Percentiles rank a stretch among this genome's conserved stretches.
phyloP scores from a whole-genome alignment of 2,329 filamentous ascomycete species.

The Exutisphaerella laricina region DNA sequence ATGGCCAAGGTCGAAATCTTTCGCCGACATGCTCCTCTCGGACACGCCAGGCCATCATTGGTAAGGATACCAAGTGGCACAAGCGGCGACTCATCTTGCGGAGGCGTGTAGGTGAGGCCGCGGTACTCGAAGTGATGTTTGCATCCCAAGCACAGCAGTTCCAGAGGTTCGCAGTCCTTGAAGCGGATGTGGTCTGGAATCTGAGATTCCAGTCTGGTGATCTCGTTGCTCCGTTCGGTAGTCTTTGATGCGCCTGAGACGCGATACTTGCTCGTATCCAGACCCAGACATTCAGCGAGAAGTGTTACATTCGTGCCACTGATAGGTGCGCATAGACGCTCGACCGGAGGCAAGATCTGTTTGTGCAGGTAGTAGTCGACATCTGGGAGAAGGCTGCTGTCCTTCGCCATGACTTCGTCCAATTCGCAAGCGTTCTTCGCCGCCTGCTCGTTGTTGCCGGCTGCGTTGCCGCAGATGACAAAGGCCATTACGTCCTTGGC shows the following conservation, averaged over 20 bases:
- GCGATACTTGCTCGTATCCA: slow-evolving; percentile 83
- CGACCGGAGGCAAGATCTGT: slow-evolving; percentile 95
- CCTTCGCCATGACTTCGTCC: slow-evolving; percentile 74
- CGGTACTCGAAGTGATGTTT: slow-evolving; percentile 67
- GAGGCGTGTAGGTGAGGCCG: slow-evolving; percentile 54
- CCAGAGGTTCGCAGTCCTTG: slow-evolving; percentile 68
- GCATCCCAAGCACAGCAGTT: slow-evolving; percentile 76
- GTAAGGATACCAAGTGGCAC: slow-evolving; percentile 56
- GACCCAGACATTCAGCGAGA: slow-evolving; percentile 85
- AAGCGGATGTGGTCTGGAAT: slow-evolving; percentile 90
- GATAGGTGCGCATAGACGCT: slow-evolving; percentile 95
- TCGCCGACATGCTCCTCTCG: slow-evolving; percentile 56
- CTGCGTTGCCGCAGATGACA: slow-evolving; percentile 69
- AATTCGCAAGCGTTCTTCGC: slow-evolving; percentile 87
- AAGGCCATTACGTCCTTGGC: slow-evolving; percentile 96
- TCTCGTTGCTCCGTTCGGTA: slow-evolving; percentile 57
- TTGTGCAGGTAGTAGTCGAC: slow-evolving; percentile 98
- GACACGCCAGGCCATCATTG: slow-evolving; percentile 69
- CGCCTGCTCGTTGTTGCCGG: slow-evolving; percentile 60
- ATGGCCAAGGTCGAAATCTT: slow-evolving; percentile 65
- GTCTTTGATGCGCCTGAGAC: slow-evolving; percentile 53
- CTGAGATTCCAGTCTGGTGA: slow-evolving; percentile 89
- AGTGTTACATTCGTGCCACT: slow-evolving; percentile 83
- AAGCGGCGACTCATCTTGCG: slow-evolving; percentile 25
- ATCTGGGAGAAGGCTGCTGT: slow-evolving; percentile 72